Percentiles rank a stretch among this genome's conserved stretches.
Evolutionary conservation across 768 basidiomycete genomes (phyloP).

Genomic region (Termitomyces sp.): DNA sequence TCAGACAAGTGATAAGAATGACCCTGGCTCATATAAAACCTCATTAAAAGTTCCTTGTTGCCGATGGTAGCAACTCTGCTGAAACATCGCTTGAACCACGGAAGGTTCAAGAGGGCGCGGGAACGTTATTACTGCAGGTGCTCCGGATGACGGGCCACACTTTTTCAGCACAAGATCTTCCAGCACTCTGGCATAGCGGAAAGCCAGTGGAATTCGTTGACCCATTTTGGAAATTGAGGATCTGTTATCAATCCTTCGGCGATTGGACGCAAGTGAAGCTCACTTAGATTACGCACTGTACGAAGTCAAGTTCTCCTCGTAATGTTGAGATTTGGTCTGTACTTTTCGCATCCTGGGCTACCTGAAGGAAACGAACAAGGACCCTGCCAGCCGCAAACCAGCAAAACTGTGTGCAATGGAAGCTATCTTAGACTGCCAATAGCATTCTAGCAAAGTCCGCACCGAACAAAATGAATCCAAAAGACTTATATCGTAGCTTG

Average conservation of each 20-base stretch:
- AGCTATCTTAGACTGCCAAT: background rate
- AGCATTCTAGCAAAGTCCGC: constrained; percentile 2
- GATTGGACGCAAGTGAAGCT: background rate
- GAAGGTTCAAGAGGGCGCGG: constrained; percentile 26
- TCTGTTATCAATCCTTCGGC: constrained; percentile 23
- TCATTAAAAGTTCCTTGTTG: constrained; percentile 24
- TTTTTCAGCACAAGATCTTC: constrained; percentile 37
- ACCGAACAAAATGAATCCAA: constrained; percentile 69
- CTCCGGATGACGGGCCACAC: constrained; percentile 26
- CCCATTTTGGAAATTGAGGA: constrained; percentile 57
- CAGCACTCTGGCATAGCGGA: constrained; percentile 54
- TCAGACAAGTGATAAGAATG: constrained; percentile 26
- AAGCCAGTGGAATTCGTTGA: constrained; percentile 60
- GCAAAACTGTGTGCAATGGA: constrained; percentile 36
- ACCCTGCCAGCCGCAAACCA: constrained; percentile 70
- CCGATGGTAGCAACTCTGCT: constrained; percentile 20
- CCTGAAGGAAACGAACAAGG: constrained; percentile 59
- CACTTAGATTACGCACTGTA: constrained; percentile 41
- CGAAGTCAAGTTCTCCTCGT: constrained; percentile 58
- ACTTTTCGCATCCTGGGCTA: constrained; percentile 51
- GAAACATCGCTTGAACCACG: constrained; percentile 25
- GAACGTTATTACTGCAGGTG: constrained; percentile 25
- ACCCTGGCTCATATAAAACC: constrained; percentile 28
- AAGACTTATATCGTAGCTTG: constrained; percentile 66
- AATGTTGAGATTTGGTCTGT: constrained; percentile 53